Evolutionary conservation across 2,329 filamentous ascomycete genomes (phyloP), one percentile per base, ranked within the genome.

Genomic region (Ophiostoma piceae): DNA sequence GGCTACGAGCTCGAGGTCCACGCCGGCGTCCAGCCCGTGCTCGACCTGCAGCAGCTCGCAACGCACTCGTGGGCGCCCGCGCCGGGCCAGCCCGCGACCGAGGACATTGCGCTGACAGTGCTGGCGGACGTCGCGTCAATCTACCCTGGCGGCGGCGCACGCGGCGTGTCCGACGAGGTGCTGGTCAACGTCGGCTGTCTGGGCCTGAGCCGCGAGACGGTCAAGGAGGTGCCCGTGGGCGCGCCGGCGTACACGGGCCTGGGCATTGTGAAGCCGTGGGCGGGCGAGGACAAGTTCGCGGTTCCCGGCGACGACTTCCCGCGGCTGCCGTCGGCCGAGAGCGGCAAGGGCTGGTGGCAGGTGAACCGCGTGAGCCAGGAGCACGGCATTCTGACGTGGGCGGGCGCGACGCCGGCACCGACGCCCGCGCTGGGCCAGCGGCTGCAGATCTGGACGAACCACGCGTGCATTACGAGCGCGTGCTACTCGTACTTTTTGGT

Each of bases 11-110:
- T 92, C 35, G 91, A 93, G 76, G 81, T 92, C 1, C 91, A 94
- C 76, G 90, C 91, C 0, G 91, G 90, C 39, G 89, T 92, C 2
- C 94, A 94, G 76, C 87, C 91, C 0, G 82, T 88, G 2, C 84
- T 94, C 9, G 92, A 95, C 77, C 82, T 94, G 74, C 92, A 95
- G 77, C 92, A 95, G 77, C 82, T 94, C 1, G 88, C 90, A 0
- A 92, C 91, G 0, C 86, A 89, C 74, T 88, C 90, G 3, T 76
- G 79, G 74, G 82, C 72, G 73, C 76, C 14, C 76, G 76, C 29
- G 82, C 8, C 39, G 14, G 67, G 37, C 35, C 64, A 65, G 26
- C 26, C 62, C 14, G 67, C 68, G 65, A 47, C 83, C 72, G 77
- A 82, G 2, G 85, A 88, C 74, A 83, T 94, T 39, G 90, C 85